Evolutionary conservation across 75 land plant species (phyloP), one percentile per base, ranked within the genome.

Genomic region (Picea glauca): DNA sequence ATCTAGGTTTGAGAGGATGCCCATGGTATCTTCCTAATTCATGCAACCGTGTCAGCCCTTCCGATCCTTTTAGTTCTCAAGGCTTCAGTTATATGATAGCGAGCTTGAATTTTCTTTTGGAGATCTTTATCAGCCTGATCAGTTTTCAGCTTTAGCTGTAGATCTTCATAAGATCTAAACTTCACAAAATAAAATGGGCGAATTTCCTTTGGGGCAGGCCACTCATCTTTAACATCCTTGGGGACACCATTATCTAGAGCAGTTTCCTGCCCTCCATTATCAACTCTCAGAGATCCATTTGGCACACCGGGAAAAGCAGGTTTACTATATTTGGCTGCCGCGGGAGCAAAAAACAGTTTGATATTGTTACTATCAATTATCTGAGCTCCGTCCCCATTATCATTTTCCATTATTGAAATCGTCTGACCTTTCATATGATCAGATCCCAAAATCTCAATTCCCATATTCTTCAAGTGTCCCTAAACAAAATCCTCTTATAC

Each of bases 171-270:
- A 0, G 78, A 6, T 15, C 92, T 76, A 65, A 58, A 81, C 80
- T 65, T 88, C 54, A 86, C 80, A 58, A 88, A 58, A 63, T 88
- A 85, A 58, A 85, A 90, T 1, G 61, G 14, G 33, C 54, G 58
- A 50, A 81, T 72, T 77, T 86, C 46, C 78, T 68, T 76, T 46
- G 79, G 78, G 4, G 60, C 85, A 76, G 90, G 88, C 90, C 92
- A 91, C 78, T 86, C 88, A 64, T 84, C 90, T 60, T 62, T 88
- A 11, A 78, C 90, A 86, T 88, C 83, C 77, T 81, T 77, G 8
- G 87, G 89, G 3, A 83, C 13, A 59, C 62, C 80, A 23, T 76
- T 57, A 18, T 79, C 67, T 23, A 82, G 58, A n/a, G 72, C 78
- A 56, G 23, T 21, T 21, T 75, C 46, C 13, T 54, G 30, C 31